A percentile compares a stretch with the other conserved stretches of the same genome.
These are phyloP conservation scores for Geotrichum histeridarum DNA, from an alignment of 1,139 yeast species.

Conservation along the genomic window DNA sequence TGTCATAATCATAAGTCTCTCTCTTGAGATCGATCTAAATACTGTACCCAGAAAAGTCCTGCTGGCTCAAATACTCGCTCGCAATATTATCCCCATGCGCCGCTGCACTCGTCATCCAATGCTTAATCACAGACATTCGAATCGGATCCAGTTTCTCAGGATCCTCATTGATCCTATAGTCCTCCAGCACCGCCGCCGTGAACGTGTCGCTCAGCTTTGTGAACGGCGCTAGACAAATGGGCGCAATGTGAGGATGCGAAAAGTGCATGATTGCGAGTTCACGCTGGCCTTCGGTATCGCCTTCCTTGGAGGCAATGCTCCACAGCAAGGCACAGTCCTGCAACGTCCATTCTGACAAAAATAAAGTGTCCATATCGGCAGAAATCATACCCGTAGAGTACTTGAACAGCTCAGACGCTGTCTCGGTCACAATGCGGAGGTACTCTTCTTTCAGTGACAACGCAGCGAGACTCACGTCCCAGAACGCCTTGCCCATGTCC, in stretches of 20 bases:
- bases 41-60: conserved; percentile 6
- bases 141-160: conserved; percentile 33
- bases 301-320: conserved; percentile 34
- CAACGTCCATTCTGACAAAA: conserved; percentile 27
- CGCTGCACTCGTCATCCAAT: conserved; percentile 35
- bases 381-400: conserved; percentile 31
- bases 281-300: conserved; percentile 32
- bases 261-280: conserved; percentile 35
- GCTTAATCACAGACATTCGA: conserved; percentile 33
- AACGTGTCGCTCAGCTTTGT: conserved; percentile 28
- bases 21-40: not conserved
- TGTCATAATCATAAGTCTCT: not conserved
- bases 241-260: conserved; percentile 33
- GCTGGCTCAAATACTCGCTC: conserved; percentile 27
- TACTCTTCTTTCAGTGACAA: conserved; percentile 35
- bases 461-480: conserved; percentile 40
- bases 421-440: conserved; percentile 31
- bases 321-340: conserved; percentile 33
- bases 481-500: conserved; percentile 37
- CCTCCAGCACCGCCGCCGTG: conserved; percentile 28
- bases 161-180: conserved; percentile 25
- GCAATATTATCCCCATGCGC: conserved; percentile 34
- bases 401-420: conserved; percentile 36
- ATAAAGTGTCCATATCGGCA: conserved; percentile 16
- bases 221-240: conserved; percentile 29